Evolutionary conservation across 179 eudicot genomes (phyloP), one percentile per base, ranked within the genome.

Genomic region (Carnegiea gigantea): DNA sequence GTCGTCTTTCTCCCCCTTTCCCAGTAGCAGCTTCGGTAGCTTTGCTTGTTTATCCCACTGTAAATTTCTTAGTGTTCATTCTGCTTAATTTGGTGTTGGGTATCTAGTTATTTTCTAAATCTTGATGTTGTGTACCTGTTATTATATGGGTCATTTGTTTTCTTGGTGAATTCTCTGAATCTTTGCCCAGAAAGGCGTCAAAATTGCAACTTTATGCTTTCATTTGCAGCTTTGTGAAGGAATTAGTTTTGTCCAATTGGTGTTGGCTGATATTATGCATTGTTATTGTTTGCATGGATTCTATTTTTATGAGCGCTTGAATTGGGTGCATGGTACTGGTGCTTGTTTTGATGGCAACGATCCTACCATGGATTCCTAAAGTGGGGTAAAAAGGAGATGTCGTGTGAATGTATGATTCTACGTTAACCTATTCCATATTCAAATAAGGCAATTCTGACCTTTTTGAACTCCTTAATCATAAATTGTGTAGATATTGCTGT

Each of bases 1-100:
- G 88, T 49, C 65, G 49, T 62, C 78, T 77, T 11, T 67, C 44
- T 48, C 40, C 24, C 20, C 43, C 74, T 24, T 48, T 9, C 78
- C 23, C 28, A 30, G 30, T 13, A 23, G 11, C 53, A 9, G 53
- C 53, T 48, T 48, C 33, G 36, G 21, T 65, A 7, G 23, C 70
- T 76, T 9, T 51, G 57, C 57, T 51, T 51, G 17, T 51, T 17
- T 51, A 17, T 17, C 14, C 14, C 14, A 51, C 57, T 9, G 17
- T 51, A 12, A 51, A 12, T 51, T 44, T 33, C 8, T 24, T 5
- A n/a, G 17, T 33, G 38, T 10, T 9, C 36, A 1, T 11, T 79
- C 7, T 54, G 14, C 18, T 78, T 73, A 18, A 49, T 20, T 46
- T 33, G 18, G 30, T 73, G 73, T 21, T 77, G 75, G 49, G 62